Evolutionary conservation across 208 protist genomes (phyloP).

Genomic region (Wallacemonas rigidus): DNA sequence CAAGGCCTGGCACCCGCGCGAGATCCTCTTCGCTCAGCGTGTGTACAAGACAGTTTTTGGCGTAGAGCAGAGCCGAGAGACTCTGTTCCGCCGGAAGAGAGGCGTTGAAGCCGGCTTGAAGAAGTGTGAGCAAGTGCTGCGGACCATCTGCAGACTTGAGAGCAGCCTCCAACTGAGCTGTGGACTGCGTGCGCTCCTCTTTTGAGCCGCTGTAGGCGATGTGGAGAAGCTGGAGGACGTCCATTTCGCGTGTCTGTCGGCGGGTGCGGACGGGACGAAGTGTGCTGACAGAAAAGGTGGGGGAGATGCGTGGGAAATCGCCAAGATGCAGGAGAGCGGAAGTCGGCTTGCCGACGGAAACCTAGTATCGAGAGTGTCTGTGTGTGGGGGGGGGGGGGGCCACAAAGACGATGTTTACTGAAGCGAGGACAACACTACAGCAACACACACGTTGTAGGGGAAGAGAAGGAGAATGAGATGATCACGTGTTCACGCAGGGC

Average conservation of each 20-base stretch:
- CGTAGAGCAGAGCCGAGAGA: conserved; percentile 81
- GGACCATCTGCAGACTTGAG: conserved; percentile 51
- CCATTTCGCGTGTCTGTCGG: neutral
- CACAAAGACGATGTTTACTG: too few species aligned
- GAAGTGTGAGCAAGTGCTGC: conserved; percentile 54
- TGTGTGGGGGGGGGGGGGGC: too few species aligned
- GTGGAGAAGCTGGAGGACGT: conserved; percentile 68
- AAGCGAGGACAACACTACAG: too few species aligned
- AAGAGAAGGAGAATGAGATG: too few species aligned
- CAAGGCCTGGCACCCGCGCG: conserved; percentile 27
- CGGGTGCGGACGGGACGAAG: neutral
- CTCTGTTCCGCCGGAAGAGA: conserved; percentile 57
- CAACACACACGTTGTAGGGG: too few species aligned
- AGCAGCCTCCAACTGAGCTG: conserved; percentile 53
- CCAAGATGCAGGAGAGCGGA: too few species aligned
- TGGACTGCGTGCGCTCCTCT: conserved; percentile 69
- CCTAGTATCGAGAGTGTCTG: too few species aligned
- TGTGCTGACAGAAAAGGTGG: neutral
- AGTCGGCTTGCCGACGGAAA: neutral
- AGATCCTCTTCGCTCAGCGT: conserved; percentile 58
- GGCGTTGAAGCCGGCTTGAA: conserved; percentile 57
- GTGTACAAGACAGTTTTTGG: conserved; percentile 81
- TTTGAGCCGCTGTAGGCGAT: conserved; percentile 78
- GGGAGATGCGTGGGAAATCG: neutral
- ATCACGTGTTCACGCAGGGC: too few species aligned